Percentiles rank a stretch among this genome's conserved stretches.
phyloP scores from a whole-genome alignment of 768 basidiomycete species.

The Scleroderma citrinum region DNA sequence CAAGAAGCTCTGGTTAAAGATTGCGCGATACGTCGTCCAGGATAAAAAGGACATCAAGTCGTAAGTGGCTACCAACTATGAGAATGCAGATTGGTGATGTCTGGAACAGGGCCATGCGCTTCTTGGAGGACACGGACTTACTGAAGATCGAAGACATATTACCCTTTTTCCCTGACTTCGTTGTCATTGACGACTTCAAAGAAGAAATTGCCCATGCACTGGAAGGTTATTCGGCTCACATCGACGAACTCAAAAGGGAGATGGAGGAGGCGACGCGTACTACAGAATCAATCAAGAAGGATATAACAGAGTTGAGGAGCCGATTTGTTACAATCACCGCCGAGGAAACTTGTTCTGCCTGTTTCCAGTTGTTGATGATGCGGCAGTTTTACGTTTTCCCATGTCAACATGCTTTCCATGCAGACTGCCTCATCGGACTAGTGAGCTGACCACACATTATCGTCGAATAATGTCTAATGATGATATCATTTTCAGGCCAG shows the following conservation, averaged over 20 bases:
- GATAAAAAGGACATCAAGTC: slow-evolving; percentile 98
- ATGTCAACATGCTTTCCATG: slow-evolving; percentile 96
- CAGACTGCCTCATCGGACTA: slow-evolving; percentile 91
- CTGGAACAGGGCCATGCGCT: slow-evolving; percentile 80
- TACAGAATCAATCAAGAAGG: slow-evolving; percentile 90
- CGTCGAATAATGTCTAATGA: not conserved
- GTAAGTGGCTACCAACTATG: slow-evolving; percentile 45
- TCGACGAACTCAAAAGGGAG: slow-evolving; percentile 82
- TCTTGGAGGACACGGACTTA: slow-evolving; percentile 89
- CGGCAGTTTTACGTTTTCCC: slow-evolving; percentile 99
- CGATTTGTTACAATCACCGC: slow-evolving; percentile 91
- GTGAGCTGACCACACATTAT: slow-evolving; percentile 42
- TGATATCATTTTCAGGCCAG: slow-evolving; percentile 58
- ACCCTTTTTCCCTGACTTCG: slow-evolving; percentile 99
- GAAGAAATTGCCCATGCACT: slow-evolving; percentile 95
- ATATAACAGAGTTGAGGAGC: slow-evolving; percentile 77
- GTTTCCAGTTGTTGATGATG: slow-evolving; percentile 68
- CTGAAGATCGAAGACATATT: slow-evolving; percentile 98
- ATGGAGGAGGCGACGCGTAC: slow-evolving; percentile 95
- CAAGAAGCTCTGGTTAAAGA: slow-evolving; percentile 97
- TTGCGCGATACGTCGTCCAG: slow-evolving; percentile 97
- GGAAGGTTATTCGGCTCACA: slow-evolving; percentile 90
- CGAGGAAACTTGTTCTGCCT: slow-evolving; percentile 80
- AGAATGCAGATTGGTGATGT: not conserved
- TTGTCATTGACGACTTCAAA: slow-evolving; percentile 99